Percentiles rank a stretch among this genome's conserved stretches.
Conservation (phyloP, 2,329 filamentous ascomycete genomes). For the Fusarium sulawesiense region DNA sequence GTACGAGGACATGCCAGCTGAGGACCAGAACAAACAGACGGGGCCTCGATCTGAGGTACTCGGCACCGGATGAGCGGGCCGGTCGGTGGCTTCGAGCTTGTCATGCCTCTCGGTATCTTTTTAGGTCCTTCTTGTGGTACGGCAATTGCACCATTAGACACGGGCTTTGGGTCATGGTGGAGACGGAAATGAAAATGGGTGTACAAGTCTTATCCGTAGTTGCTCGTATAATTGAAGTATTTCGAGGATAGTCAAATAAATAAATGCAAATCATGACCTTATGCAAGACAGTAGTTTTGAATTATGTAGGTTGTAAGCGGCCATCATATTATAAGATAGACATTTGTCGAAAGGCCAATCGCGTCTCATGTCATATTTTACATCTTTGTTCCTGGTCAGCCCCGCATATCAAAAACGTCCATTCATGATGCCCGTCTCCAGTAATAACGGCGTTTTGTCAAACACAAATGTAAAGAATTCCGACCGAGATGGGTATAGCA, state of each 20-base stretch:
- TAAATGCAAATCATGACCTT: not conserved
- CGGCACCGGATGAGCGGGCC: conserved; percentile 18
- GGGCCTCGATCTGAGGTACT: not conserved
- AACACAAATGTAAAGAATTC: not conserved
- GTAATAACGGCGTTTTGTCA: conserved; percentile 4
- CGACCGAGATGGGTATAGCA: not conserved
- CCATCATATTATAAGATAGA: not conserved
- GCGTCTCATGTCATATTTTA: not conserved
- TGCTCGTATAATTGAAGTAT: not conserved
- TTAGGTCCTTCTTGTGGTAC: not conserved
- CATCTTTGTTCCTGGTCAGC: conserved; percentile 1
- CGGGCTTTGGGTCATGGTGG: conserved; percentile 17
- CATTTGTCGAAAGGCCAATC: not conserved
- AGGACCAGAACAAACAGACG: not conserved
- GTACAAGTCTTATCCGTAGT: not conserved
- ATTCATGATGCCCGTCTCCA: conserved; percentile 3
- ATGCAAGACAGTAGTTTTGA: not conserved
- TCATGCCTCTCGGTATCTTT: conserved; percentile 2
- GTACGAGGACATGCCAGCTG: conserved; percentile 30
- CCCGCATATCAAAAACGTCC: conserved; percentile 14
- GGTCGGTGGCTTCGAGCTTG: conserved; percentile 5
- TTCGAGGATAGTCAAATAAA: not conserved
- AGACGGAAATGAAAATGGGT: not conserved
- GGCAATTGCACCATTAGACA: conserved; percentile 23
- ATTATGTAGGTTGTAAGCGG: not conserved